Evolutionary conservation across 148 eudicot species (phyloP), one percentile per base, ranked within the genome.

Genomic region (Nepenthes gracilis): DNA sequence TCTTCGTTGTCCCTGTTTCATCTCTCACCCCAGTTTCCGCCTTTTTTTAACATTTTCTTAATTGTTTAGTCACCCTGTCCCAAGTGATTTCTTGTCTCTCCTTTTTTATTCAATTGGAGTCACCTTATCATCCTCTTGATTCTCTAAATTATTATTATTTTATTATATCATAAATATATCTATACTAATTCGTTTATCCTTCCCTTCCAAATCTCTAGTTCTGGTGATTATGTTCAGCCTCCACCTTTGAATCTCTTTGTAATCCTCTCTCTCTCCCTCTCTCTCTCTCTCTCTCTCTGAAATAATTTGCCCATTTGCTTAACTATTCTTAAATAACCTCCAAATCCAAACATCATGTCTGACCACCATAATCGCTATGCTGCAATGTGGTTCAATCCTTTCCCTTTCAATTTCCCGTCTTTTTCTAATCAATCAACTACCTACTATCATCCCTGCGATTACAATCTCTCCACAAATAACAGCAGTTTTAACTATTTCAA

Each of bases 41-140:
- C 14, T 62, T 53, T 5, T 48, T 53, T 55, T 36, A 12, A 61
- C 43, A 5, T 49, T 49, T 49, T 5, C 15, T 52, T 72, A 66
- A 67, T 60, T 66, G 77, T 64, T 64, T 54, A 72, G 67, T 74
- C 72, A 78, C 72, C 74, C 67, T 14, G 47, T 70, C 63, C 65
- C 65, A 75, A 80, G 88, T 80, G 75, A 75, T 66, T 71, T 77
- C 67, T 71, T 80, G 83, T 76, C 76, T 71, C 64, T 47, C 67
- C 64, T 72, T 67, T 57, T 63, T 45, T 47, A 61, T 54, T 61
- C 58, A 56, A 64, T 32, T 64, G 6, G 12, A 56, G 14, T 34
- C 54, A 43, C 65, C 58, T 58, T 59, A 58, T 58, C 62, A 58
- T 47, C 55, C 64, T 61, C 64, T 36, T 45, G 23, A 10, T 1